Base-by-base conservation (phyloP, 2,329 filamentous ascomycete genomes). In the Colletotrichum endophyticum region DNA sequence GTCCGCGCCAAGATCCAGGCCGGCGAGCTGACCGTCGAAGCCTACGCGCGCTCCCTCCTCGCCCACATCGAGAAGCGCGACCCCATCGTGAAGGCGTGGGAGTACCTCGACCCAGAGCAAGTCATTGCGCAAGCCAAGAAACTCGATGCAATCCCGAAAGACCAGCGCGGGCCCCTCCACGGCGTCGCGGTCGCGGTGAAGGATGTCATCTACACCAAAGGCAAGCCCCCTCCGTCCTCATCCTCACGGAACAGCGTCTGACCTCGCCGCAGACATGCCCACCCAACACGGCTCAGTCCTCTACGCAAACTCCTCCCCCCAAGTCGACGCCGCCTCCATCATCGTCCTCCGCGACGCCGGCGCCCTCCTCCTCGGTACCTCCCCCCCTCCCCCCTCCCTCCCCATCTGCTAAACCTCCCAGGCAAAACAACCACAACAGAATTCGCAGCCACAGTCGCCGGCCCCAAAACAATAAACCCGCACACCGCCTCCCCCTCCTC, bases 131-230 rank as follows among this genome's bases (percentile, higher is more conserved):
- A 89, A 73, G 91, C 91, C 1, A 84, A 82, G 59, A 81, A 81
- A 13, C 85, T 93, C 1, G 91, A 93, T 79, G 77, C 83, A 28
- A 78, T 92, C 3, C 88, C 90, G 0, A 59, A 78, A 0, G 84
- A 85, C 2, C 78, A 89, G 72, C 84, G 91, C 71, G 91, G 91
- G 0, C 89, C 89, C 0, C 81, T 93, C 0, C 91, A 92, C 79
- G 91, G 91, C 2, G 81, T 93, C 8, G 86, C 89, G 0, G 83
- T 93, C n/a, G 91, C 86, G 1, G 85, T 93, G 13, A 93, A 93
- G 80, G 91, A 93, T 84, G 86, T 92, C 4, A 90, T 92, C 78
- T 87, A 86, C 79, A 92, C 88, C 1, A 90, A 89, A 81, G 88
- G 88, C 88, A 73, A 12, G 64, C 30, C 1, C 19, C 25, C 7